These are phyloP conservation scores for Cladorrhinum sp. DNA, from an alignment of 2,329 filamentous ascomycete species.

Conservation along the genomic window DNA sequence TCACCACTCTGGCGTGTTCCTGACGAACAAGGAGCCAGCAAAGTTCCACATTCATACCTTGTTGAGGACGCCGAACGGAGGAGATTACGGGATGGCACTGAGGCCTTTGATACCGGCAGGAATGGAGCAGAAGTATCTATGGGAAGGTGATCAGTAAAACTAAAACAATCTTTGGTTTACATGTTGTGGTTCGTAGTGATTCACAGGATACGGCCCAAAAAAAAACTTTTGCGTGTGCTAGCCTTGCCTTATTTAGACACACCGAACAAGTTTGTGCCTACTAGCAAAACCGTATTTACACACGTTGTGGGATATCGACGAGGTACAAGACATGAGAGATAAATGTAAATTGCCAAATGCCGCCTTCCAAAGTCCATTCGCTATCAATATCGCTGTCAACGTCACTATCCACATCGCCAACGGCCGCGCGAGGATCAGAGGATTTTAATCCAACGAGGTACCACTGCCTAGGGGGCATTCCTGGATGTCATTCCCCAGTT, in stretches of 20 bases:
- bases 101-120: slow-evolving; percentile 35
- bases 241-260: too few species aligned
- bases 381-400: too few species aligned
- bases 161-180: neutral
- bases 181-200: too few species aligned
- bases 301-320: too few species aligned
- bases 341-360: too few species aligned
- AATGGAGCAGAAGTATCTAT: slow-evolving; percentile 41
- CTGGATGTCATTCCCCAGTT: slow-evolving; percentile 46
- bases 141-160: slow-evolving; percentile 33
- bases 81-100: slow-evolving; percentile 67
- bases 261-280: too few species aligned
- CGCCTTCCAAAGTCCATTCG: too few species aligned
- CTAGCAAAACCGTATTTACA: too few species aligned
- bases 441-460: neutral
- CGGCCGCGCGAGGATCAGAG: neutral
- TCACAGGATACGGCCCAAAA: too few species aligned
- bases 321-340: too few species aligned
- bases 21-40: slow-evolving; percentile 68
- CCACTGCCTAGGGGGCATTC: slow-evolving; percentile 9
- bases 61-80: slow-evolving; percentile 67
- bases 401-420: too few species aligned
- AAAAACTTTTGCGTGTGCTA: too few species aligned
- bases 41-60: slow-evolving; percentile 80
- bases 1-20: slow-evolving; percentile 74